Conservation (phyloP, 345 rosid species). For the Reutealis trisperma region DNA sequence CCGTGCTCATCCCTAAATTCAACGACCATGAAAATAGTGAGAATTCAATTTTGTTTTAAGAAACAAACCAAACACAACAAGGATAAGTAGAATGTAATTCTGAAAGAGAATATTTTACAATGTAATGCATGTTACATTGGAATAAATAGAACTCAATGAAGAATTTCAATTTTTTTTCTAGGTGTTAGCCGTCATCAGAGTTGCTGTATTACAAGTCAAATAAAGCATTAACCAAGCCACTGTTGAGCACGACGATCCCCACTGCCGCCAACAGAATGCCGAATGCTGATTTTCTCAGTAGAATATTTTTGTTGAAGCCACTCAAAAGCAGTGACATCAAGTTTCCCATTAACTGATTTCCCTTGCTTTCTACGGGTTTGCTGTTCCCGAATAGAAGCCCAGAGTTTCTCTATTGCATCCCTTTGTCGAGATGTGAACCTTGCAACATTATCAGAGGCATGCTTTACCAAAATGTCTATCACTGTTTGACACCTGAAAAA, state of each 20-base stretch:
- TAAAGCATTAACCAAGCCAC: conserved; percentile 76
- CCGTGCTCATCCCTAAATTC: too few relatives aligned
- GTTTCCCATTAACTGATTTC: conserved; percentile 84
- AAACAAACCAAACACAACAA: neutral
- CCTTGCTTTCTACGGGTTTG: conserved; percentile 86
- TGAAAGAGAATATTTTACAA: neutral
- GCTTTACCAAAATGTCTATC: conserved; percentile 93
- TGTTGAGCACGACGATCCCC: conserved; percentile 89
- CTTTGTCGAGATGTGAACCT: conserved; percentile 84
- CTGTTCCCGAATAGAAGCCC: conserved; percentile 86
- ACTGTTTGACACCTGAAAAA: conserved; percentile 89
- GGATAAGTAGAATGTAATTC: neutral
- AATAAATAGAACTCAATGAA: neutral
- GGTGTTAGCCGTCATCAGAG: neutral
- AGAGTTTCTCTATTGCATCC: conserved; percentile 80
- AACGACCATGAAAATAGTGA: too few relatives aligned
- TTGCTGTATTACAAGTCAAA: neutral
- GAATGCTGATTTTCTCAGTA: conserved; percentile 82
- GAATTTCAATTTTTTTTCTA: conserved; percentile 1
- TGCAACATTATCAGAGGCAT: conserved; percentile 73
- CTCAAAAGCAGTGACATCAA: conserved; percentile 88
- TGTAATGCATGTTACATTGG: neutral
- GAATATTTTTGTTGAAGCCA: conserved; percentile 86
- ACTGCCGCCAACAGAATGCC: conserved; percentile 77
- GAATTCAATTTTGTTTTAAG: neutral